These are phyloP conservation scores for Gnomoniopsis smithogilvyi DNA, from an alignment of 2,329 filamentous ascomycete species.

Conservation along the genomic window DNA sequence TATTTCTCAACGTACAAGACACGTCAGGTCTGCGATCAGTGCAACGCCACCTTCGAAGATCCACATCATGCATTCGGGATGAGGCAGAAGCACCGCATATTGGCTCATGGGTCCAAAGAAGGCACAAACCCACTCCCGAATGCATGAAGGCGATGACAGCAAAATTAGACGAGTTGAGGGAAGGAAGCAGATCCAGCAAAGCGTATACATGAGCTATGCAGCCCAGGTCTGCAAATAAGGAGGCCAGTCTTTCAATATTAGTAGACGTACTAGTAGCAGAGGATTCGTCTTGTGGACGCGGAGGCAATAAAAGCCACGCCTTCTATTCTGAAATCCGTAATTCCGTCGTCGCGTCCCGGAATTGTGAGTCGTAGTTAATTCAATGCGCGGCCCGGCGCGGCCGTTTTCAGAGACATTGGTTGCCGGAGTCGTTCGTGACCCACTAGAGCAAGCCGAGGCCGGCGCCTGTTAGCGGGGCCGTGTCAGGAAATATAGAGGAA, in stretches of 20 bases:
- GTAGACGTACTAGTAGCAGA: background rate
- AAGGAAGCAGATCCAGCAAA: background rate
- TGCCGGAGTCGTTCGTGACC: background rate
- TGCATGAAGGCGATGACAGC: background rate
- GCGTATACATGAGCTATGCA: background rate
- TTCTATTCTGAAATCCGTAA: background rate
- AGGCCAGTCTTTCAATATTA: background rate
- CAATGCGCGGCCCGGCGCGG: background rate
- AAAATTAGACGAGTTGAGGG: background rate
- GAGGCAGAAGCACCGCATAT: background rate
- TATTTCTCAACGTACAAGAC: background rate
- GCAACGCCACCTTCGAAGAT: conserved; percentile 1
- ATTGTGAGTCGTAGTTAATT: background rate
- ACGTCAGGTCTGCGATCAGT: background rate
- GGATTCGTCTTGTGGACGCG: background rate
- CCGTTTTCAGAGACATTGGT: background rate
- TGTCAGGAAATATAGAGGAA: background rate
- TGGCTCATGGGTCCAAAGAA: background rate
- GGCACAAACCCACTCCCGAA: background rate
- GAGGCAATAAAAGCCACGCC: background rate
- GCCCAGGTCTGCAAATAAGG: background rate
- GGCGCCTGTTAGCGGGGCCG: too few species aligned
- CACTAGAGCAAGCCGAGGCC: background rate
- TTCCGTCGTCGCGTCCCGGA: background rate
- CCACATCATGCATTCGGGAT: background rate